Evolutionary conservation across 2,329 filamentous ascomycete genomes (phyloP), one percentile per base, ranked within the genome.

Genomic region (Capronia americana): DNA sequence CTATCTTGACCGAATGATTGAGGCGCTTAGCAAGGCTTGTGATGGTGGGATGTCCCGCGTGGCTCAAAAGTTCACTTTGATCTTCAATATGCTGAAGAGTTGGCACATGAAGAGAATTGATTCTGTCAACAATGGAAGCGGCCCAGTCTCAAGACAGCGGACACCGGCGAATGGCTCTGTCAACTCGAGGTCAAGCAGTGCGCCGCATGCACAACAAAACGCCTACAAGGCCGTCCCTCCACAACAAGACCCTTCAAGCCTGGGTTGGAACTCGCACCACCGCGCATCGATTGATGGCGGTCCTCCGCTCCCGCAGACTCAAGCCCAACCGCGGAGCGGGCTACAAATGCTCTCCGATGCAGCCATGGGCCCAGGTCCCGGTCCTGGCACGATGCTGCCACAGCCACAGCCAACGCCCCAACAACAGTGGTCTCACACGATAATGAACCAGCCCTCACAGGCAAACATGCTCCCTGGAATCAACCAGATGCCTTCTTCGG

Each of bases 1-100:
- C 61, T 90, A 92, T 74, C 82, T 96, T 2, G 88, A 92, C 69
- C 83, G 82, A n/a, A 81, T 93, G 23, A 85, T 92, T 1, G 84
- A 87, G 1, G 88, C 89, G 71, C 90, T 94, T 72, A 83, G 84
- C 65, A 83, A 84, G 46, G 84, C 88, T 0, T 88, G 89, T 0
- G 85, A 86, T 3, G 84, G 85, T 0, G 86, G 90, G 58, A 86
- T 84, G 66, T 91, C 87, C 53, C 83, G 88, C 1, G 87, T 89
- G 0, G 86, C 89, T 0, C 82, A 84, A 57, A 92, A 92, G 76
- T 93, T 93, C 69, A 81, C 90, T 2, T 83, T 91, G 65, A 88
- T 92, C 5, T 79, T 93, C 10, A 81, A 85, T 57, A 90, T 92
- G 87, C 79, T 93, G 28, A 86, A 86, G 50, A 85, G 83, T 28